A percentile compares a stretch with the other conserved stretches of the same genome.
Conservation (phyloP, 352 stramenopile genomes). For the Peronosclerospora sorghi region DNA sequence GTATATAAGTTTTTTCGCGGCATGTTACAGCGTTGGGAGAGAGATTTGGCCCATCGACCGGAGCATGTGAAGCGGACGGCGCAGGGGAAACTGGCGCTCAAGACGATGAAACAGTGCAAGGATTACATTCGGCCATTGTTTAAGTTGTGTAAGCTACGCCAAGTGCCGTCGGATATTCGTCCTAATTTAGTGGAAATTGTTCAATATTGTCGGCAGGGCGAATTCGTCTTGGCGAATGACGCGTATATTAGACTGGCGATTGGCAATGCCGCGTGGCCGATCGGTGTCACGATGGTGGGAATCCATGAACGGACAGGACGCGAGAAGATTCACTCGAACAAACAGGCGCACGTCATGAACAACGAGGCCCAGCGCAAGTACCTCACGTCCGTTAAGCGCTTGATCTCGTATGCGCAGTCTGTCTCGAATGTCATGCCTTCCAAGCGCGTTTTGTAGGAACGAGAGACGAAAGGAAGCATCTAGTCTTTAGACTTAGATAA, state of each 20-base stretch:
- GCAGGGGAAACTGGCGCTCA: conserved; percentile 90
- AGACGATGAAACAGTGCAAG: conserved; percentile 98
- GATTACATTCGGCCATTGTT: conserved; percentile 98
- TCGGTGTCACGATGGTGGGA: conserved; percentile 98
- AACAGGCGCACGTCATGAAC: conserved; percentile 99
- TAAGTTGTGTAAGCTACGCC: conserved; percentile 90
- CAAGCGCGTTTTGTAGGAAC: conserved; percentile 62
- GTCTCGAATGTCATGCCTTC: conserved; percentile 72
- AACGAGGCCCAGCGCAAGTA: conserved; percentile 98
- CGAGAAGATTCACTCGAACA: conserved; percentile 94
- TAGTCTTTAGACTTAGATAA: too few species aligned
- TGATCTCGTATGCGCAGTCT: conserved; percentile 95
- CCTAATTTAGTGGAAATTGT: conserved; percentile 90
- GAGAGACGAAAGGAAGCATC: too few species aligned
- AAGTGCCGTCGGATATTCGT: conserved; percentile 84
- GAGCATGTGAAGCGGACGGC: conserved; percentile 86
- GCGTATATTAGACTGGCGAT: conserved; percentile 97
- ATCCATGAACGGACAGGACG: conserved; percentile 94
- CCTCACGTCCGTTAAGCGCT: conserved; percentile 95
- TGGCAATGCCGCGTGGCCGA: conserved; percentile 96
- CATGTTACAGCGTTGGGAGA: conserved; percentile 91
- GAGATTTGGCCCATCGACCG: conserved; percentile 74
- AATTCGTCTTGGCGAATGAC: conserved; percentile 95
- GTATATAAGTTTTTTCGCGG: conserved; percentile 91
- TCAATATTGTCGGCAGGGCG: conserved; percentile 85